phyloP scores from a whole-genome alignment of 495 filamentous ascomycete genomes.

The Lasiosphaeria hispida region DNA sequence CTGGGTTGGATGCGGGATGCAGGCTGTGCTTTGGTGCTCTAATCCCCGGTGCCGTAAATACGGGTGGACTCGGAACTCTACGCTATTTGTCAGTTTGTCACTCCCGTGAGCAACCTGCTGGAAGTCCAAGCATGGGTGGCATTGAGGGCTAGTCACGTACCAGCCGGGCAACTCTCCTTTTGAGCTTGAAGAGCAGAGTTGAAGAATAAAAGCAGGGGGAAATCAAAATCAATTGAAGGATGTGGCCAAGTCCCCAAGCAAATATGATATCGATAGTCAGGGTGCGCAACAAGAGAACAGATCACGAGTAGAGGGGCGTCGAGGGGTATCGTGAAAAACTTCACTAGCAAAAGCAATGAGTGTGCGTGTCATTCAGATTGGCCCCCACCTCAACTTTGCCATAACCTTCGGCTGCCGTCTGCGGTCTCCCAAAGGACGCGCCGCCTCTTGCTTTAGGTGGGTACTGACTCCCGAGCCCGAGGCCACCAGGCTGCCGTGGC shows the following conservation, averaged over 20 bases:
- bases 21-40: slow-evolving; percentile 11
- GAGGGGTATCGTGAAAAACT: background rate
- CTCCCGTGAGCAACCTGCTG: no score
- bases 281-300: slow-evolving; percentile 15
- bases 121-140: no score
- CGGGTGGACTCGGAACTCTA: slow-evolving; percentile 26
- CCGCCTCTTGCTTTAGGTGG: background rate
- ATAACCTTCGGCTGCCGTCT: slow-evolving; percentile 10
- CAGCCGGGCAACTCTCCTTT: no score
- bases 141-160: no score
- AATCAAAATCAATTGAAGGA: no score
- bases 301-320: slow-evolving; percentile 5
- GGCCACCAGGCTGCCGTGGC: slow-evolving; percentile 6
- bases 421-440: slow-evolving; percentile 3
- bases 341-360: slow-evolving; percentile 9
- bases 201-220: no score
- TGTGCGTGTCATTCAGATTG: slow-evolving; percentile 4
- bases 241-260: background rate
- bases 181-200: no score
- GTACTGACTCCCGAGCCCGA: background rate
- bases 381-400: slow-evolving; percentile 1
- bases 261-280: background rate
- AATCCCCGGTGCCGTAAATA: background rate
- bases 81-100: slow-evolving; percentile 15
- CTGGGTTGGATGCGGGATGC: background rate